Conservation (phyloP, 352 stramenopile genomes). For the Phytopythium montanum region DNA sequence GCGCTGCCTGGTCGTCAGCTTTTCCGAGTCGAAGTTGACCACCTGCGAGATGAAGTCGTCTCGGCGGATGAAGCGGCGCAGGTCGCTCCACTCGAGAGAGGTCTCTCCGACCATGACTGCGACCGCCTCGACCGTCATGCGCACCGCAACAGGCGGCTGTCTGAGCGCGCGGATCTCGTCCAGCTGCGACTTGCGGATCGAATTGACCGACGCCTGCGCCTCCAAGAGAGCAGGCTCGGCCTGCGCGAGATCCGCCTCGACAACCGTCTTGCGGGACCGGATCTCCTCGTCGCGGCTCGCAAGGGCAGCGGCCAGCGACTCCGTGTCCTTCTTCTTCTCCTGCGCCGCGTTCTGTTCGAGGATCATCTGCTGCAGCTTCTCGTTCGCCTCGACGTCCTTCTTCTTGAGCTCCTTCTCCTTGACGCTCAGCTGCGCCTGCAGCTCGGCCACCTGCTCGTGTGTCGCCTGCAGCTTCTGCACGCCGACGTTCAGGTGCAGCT, state of each 20-base stretch:
- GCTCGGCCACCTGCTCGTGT: conserved; percentile 94
- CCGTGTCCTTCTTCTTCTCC: conserved; percentile 95
- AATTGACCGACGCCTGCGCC: conserved; percentile 96
- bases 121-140: conserved; percentile 97
- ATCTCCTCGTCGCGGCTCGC: conserved; percentile 95
- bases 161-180: conserved; percentile 98
- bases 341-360: conserved; percentile 98
- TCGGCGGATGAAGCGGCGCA: conserved; percentile 96
- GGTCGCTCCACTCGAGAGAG: conserved; percentile 95
- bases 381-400: conserved; percentile 96
- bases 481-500: conserved; percentile 98
- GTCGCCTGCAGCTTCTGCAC: conserved; percentile 98
- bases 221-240: conserved; percentile 97
- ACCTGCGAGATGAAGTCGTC: conserved; percentile 99
- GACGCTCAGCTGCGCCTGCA: conserved; percentile 88
- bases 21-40: conserved; percentile 98
- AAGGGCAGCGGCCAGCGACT: conserved; percentile 94
- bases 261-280: conserved; percentile 91
- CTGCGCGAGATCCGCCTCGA: conserved; percentile 95
- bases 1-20: conserved; percentile 92
- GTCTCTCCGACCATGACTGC: conserved; percentile 98
- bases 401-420: conserved; percentile 95
- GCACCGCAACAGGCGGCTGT: conserved; percentile 94
- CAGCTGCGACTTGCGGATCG: conserved; percentile 98
- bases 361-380: conserved; percentile 99